Evolutionary conservation across 2,329 filamentous ascomycete species (phyloP).

Genomic region (Aspergillus terreus): DNA sequence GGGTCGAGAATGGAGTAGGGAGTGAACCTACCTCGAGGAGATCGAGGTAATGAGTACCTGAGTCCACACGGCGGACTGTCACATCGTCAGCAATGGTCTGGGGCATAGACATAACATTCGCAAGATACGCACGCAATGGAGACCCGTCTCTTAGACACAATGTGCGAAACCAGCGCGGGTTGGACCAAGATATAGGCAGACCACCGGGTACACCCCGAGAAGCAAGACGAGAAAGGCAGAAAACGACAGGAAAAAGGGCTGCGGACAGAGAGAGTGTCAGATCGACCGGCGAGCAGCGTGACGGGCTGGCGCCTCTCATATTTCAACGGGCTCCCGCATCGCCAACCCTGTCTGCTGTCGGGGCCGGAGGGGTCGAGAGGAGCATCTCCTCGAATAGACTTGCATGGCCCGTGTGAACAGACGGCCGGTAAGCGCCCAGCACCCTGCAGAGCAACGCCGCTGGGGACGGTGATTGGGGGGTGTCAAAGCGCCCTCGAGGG

Average conservation of each 20-base stretch:
- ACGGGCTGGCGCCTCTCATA: slow-evolving; percentile 24
- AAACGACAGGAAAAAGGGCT: slow-evolving; percentile 18
- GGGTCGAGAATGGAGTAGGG: background rate
- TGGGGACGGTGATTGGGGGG: slow-evolving; percentile 14
- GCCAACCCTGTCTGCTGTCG: slow-evolving; percentile 5
- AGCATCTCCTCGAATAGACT: slow-evolving; percentile 8
- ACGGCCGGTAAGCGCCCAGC: slow-evolving; percentile 29
- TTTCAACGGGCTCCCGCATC: slow-evolving; percentile 21
- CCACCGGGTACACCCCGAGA: slow-evolving; percentile 16
- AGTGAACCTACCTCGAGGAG: background rate
- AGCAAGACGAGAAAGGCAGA: slow-evolving; percentile 18
- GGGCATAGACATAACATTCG: too few relatives aligned
- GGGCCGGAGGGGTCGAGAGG: slow-evolving; percentile 6
- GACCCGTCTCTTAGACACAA: background rate
- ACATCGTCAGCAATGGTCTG: background rate
- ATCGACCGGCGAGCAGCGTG: slow-evolving; percentile 6
- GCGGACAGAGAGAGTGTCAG: slow-evolving; percentile 4
- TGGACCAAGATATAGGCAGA: slow-evolving; percentile 19
- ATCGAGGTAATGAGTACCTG: background rate
- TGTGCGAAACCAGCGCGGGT: slow-evolving; percentile 29
- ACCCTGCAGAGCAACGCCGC: slow-evolving; percentile 15
- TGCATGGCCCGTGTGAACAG: slow-evolving; percentile 13
- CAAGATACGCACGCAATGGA: background rate
- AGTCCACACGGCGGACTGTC: background rate
- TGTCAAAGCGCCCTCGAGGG: too few relatives aligned